Conservation (phyloP, 768 basidiomycete species). For the Suillus alpinus region DNA sequence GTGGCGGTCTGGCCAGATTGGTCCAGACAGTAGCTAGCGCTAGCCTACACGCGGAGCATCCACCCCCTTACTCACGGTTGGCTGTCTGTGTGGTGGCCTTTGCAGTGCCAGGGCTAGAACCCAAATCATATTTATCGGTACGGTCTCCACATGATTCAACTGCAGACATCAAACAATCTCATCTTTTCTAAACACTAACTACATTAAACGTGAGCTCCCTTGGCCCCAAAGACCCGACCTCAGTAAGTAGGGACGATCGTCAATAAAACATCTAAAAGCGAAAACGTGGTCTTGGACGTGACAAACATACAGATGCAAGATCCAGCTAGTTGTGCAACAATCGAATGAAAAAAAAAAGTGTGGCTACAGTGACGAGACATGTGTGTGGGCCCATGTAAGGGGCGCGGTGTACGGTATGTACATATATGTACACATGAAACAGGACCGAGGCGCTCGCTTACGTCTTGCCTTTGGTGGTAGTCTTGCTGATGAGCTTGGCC, state of each 20-base stretch:
- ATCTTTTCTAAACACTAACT: neutral
- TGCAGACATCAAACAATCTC: neutral
- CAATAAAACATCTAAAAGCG: neutral
- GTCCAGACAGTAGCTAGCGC: no score
- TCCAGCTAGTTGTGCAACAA: constrained; percentile 6
- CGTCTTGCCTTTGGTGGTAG: constrained; percentile 65
- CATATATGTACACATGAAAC: neutral
- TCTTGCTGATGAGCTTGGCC: constrained; percentile 91
- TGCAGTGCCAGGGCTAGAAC: neutral
- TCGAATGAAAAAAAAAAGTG: neutral
- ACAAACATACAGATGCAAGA: constrained; percentile 2
- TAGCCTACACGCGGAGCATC: neutral
- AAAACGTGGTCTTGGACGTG: neutral
- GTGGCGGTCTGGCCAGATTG: no score
- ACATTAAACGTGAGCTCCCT: neutral
- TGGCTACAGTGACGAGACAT: constrained; percentile 3
- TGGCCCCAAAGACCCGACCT: neutral
- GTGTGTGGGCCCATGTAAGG: constrained; percentile 7
- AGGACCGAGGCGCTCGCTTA: constrained; percentile 25
- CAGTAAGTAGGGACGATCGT: neutral
- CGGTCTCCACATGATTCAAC: neutral
- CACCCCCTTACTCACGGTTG: neutral
- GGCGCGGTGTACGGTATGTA: constrained; percentile 1
- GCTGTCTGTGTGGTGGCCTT: no score
- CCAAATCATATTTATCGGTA: neutral